Evolutionary conservation across 352 stramenopile genomes (phyloP).

Genomic region (Pythium sukuiense): DNA sequence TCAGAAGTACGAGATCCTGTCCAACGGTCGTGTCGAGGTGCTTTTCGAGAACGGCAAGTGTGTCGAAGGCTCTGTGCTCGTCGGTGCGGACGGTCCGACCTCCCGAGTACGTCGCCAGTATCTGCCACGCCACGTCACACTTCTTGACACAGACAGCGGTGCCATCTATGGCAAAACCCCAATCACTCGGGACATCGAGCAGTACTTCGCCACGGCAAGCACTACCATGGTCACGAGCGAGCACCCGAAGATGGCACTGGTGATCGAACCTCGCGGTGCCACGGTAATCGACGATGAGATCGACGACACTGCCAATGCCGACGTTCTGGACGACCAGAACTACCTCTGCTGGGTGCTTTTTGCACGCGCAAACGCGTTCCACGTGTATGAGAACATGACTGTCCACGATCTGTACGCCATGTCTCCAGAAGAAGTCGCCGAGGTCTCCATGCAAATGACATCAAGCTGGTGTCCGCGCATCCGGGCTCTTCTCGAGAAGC

Average conservation of each 20-base stretch:
- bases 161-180: constrained; percentile 74
- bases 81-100: constrained; percentile 60
- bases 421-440: constrained; percentile 41
- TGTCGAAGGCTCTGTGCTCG: constrained; percentile 46
- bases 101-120: constrained; percentile 64
- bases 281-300: constrained; percentile 32
- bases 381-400: constrained; percentile 29
- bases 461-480: constrained; percentile 48
- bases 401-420: constrained; percentile 51
- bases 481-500: constrained; percentile 41
- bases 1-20: constrained; percentile 40
- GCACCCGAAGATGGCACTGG: constrained; percentile 49
- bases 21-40: constrained; percentile 50
- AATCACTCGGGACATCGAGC: constrained; percentile 52
- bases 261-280: constrained; percentile 51
- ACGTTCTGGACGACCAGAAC: constrained; percentile 38
- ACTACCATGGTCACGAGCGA: constrained; percentile 52
- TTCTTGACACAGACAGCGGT: constrained; percentile 62
- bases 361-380: constrained; percentile 44
- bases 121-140: constrained; percentile 37
- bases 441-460: constrained; percentile 52
- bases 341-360: constrained; percentile 73
- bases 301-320: constrained; percentile 12
- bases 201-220: constrained; percentile 42
- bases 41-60: constrained; percentile 51